phyloP scores from a whole-genome alignment of 495 filamentous ascomycete genomes.

The Clohesyomyces aquaticus region DNA sequence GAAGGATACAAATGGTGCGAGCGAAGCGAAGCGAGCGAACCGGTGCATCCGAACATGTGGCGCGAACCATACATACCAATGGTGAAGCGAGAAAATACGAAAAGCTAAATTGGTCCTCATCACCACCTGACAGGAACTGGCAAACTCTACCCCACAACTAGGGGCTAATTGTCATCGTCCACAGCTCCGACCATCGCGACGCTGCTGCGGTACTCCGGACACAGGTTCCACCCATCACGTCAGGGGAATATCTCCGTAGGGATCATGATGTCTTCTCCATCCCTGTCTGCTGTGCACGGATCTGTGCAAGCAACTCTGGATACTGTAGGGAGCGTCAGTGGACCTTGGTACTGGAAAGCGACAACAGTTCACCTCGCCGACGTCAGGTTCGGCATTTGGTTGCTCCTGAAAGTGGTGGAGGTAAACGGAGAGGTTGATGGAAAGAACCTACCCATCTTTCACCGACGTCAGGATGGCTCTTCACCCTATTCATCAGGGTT shows the following conservation, averaged over 20 bases:
- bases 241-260: too few species aligned
- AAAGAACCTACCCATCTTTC: constrained; percentile 66
- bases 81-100: neutral
- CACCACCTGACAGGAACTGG: neutral
- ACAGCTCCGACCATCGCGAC: neutral
- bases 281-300: constrained; percentile 44
- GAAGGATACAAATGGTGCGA: neutral
- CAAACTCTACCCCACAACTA: neutral
- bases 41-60: constrained; percentile 3
- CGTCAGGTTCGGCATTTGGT: constrained; percentile 1
- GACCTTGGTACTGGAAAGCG: neutral
- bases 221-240: neutral
- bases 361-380: constrained; percentile 2
- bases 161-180: too few species aligned
- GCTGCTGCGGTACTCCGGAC: neutral
- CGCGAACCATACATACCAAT: neutral
- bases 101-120: neutral
- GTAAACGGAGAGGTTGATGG: too few species aligned
- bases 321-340: constrained; percentile 40
- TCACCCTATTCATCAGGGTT: constrained; percentile 78
- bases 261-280: constrained; percentile 14
- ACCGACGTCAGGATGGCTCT: constrained; percentile 88
- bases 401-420: too few species aligned
- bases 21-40: constrained; percentile 12
- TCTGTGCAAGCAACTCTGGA: constrained; percentile 44